Conservation (phyloP, 2,329 filamentous ascomycete species). For the Myriosclerotinia duriaeana region DNA sequence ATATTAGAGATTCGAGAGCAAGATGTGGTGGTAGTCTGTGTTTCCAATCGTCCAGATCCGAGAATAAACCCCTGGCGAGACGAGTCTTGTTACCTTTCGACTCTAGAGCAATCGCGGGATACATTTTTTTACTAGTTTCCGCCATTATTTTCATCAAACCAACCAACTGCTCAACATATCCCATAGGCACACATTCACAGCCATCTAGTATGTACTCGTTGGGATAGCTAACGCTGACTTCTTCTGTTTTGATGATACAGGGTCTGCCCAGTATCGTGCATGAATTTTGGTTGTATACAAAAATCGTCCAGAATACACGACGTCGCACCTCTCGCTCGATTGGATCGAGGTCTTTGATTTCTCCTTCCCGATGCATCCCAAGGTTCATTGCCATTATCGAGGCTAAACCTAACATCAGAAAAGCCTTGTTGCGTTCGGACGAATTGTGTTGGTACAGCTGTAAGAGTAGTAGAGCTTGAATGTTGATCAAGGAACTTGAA, state of each 20-base stretch:
- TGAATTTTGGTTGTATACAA: conserved; percentile 38
- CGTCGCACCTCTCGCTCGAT: conserved; percentile 37
- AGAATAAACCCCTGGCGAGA: conserved; percentile 32
- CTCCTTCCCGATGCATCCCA: conserved; percentile 47
- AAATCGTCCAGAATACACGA: conserved; percentile 40
- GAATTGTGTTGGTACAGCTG: conserved; percentile 46
- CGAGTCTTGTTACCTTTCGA: conserved; percentile 31
- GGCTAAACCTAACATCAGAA: conserved; percentile 45
- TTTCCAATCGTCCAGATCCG: conserved; percentile 36
- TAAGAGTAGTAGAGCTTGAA: conserved; percentile 46
- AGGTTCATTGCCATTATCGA: conserved; percentile 47
- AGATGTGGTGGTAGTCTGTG: conserved; percentile 34
- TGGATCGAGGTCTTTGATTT: conserved; percentile 42
- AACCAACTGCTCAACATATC: conserved; percentile 35
- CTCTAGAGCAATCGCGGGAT: conserved; percentile 28
- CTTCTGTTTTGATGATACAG: conserved; percentile 37
- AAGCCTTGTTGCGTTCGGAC: conserved; percentile 46
- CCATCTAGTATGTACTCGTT: conserved; percentile 38
- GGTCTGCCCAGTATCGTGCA: conserved; percentile 39
- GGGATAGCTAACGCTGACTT: conserved; percentile 37
- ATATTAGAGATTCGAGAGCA: conserved; percentile 30
- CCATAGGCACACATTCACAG: conserved; percentile 31
- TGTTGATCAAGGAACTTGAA: conserved; percentile 44
- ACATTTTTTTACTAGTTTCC: conserved; percentile 36
- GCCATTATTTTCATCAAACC: conserved; percentile 34